phyloP scores from a whole-genome alignment of 2,329 filamentous ascomycete genomes.

The Paracoccidioides brasiliensis region DNA sequence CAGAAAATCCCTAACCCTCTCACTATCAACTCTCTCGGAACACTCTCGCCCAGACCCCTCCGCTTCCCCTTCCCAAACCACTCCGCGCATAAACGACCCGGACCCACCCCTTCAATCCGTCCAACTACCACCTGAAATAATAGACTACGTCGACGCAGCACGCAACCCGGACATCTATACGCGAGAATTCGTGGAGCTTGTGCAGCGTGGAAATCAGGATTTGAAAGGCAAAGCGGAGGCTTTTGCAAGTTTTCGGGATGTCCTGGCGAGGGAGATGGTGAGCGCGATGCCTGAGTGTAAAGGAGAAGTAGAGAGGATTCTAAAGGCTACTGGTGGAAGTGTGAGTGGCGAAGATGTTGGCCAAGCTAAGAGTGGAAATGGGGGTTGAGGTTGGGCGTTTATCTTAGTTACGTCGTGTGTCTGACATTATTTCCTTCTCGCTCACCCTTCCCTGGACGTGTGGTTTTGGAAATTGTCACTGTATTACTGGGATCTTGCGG shows the following conservation, averaged over 20 bases:
- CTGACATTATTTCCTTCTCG: too few species aligned
- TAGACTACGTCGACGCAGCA: slow-evolving; percentile 48
- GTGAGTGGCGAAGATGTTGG: neutral
- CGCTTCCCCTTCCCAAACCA: slow-evolving; percentile 2
- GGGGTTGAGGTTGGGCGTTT: neutral
- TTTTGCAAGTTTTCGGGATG: slow-evolving; percentile 45
- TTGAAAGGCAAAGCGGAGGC: slow-evolving; percentile 48
- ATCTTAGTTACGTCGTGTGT: too few species aligned
- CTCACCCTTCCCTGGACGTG: too few species aligned
- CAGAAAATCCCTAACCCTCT: slow-evolving; percentile 33
- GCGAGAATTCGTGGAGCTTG: slow-evolving; percentile 50
- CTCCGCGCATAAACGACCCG: slow-evolving; percentile 2
- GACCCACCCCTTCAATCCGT: slow-evolving; percentile 38
- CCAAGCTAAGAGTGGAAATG: neutral
- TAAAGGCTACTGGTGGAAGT: slow-evolving; percentile 28
- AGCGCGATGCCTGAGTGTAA: slow-evolving; percentile 45
- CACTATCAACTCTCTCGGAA: slow-evolving; percentile 39
- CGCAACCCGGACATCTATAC: slow-evolving; percentile 57
- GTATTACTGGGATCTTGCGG: too few species aligned
- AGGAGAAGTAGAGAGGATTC: slow-evolving; percentile 39
- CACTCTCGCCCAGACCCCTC: slow-evolving; percentile 23
- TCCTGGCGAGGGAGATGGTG: slow-evolving; percentile 45
- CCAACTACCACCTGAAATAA: slow-evolving; percentile 47
- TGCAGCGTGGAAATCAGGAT: slow-evolving; percentile 50
- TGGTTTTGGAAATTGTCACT: too few species aligned